Evolutionary conservation across 805 yeast species (phyloP), one percentile per base, ranked within the genome.

Genomic region (Candida chilensis): DNA sequence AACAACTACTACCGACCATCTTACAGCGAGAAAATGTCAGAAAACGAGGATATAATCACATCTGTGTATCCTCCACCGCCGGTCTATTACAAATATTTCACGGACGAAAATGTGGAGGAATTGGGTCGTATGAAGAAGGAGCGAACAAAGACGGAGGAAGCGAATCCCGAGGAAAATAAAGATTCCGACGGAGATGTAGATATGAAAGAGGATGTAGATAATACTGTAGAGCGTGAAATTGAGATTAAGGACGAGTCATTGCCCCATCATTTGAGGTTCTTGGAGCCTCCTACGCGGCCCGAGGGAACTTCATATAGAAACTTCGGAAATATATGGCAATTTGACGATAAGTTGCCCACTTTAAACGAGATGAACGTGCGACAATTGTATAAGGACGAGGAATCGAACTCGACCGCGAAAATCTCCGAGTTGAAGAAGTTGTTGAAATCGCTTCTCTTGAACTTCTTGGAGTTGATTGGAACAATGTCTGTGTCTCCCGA

Each of bases 61-160:
- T 75, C 95, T 5, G 64, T 90, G 25, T 92, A 84, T 42, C 98
- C 98, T 2, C 94, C 94, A 1, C 97, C 98, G 2, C 98, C 98
- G 6, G 82, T 83, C 6, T 85, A 74, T 47, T 71, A 74, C 40
- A 72, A 75, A 47, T 73, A 67, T 44, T 90, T 85, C 60, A 84
- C 95, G 1, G 47, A 59, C 3, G 83, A 73, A 35, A 86, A 87
- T 45, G 40, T 72, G n/a, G 58, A 52, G 14, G 66, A 63, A 44
- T 56, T 68, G 17, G 48, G 52, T 9, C 38, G 45, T 19, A 35
- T 50, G 28, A 35, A 36, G 28, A 39, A 45, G 10, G 39, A 46
- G 13, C 29, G 21, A 39, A 28, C 17, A 45, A 44, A 1, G 32
- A 36, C 19, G 20, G 38, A 37, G 3, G 64, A 60, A 3, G 56